Evolutionary conservation across 441 rosid species (phyloP).

Genomic region (Adansonia madagascariensis): DNA sequence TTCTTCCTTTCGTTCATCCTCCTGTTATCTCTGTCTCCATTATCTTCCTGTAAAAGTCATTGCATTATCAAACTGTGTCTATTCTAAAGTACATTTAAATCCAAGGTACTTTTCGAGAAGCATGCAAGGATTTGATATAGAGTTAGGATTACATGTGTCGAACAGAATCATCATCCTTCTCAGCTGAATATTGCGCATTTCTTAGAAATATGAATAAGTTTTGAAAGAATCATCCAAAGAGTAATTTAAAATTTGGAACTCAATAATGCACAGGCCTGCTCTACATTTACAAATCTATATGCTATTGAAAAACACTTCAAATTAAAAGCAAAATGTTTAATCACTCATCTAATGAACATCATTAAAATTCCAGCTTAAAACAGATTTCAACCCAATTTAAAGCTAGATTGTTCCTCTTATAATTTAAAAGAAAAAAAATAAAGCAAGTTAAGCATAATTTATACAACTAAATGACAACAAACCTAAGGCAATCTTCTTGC

Average conservation of each 20-base stretch:
- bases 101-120: not conserved
- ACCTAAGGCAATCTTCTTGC: constrained; percentile 36
- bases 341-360: not conserved
- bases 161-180: not conserved
- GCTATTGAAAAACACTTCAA: not conserved
- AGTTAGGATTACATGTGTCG: not conserved
- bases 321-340: not conserved
- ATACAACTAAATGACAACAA: not conserved
- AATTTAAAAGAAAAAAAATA: not conserved
- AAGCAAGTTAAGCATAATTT: not conserved
- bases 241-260: not conserved
- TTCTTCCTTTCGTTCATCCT: constrained; percentile 38
- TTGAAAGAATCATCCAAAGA: not conserved
- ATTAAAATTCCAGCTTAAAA: constrained; percentile 4
- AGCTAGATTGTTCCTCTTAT: not conserved
- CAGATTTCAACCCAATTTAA: not conserved
- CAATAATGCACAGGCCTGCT: not conserved
- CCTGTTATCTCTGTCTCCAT: constrained; percentile 39
- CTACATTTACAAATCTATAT: constrained; percentile 8
- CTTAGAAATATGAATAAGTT: not conserved
- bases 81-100: not conserved
- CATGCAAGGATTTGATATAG: not conserved
- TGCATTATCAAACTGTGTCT: not conserved
- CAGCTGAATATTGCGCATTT: not conserved
- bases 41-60: constrained; percentile 33